Base-by-base conservation (phyloP, 2,329 filamentous ascomycete genomes). In the Pseudofabraea citricarpa region DNA sequence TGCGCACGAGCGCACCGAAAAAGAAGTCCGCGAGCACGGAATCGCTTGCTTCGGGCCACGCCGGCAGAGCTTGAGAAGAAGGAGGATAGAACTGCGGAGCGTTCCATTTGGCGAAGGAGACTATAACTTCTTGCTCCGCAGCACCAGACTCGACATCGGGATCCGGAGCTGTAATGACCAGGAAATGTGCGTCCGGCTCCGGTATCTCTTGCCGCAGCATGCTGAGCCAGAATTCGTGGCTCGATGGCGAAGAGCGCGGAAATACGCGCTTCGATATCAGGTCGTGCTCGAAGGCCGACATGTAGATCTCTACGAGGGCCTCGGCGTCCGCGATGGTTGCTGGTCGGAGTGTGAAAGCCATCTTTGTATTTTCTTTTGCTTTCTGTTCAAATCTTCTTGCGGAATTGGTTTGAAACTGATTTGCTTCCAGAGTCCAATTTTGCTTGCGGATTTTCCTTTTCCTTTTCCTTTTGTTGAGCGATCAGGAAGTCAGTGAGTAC, bases 41-140 rank as follows among this genome's bases (percentile, higher is more conserved):
- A 38, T 71, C 57, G 7, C 63, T 66, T 10, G 64, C 66, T 22
- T 59, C 49, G 0, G 72, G 70, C 66, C 67, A 75, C 3, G 48
- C 41, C 1, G 59, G 58, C 4, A 60, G 45, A 2, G 58, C 50
- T 1, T 60, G 55, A 20, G 48, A 50, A 0, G 56, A 54, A 36
- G 53, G 55, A 5, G 49, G 50, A 1, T 53, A 49, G 5, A 40
- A 44, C 2, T 40, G 22, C 0, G 64, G 64, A 3, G 61, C 53
- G 6, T 59, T 51, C 75, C 75, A 79, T 52, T 75, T 73, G 4
- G 67, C 66, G 44, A 71, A 74, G 1, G 68, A 70, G 19, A 75
- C 53, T 2, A 73, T 45, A 1, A n/a, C 16, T 13, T 55, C 50
- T 37, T 53, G 40, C 3, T 46, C 31, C 2, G 44, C 24, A n/a